Conservation (phyloP, 176 grass and related monocot genomes). For the Phoenix dactylifera region DNA sequence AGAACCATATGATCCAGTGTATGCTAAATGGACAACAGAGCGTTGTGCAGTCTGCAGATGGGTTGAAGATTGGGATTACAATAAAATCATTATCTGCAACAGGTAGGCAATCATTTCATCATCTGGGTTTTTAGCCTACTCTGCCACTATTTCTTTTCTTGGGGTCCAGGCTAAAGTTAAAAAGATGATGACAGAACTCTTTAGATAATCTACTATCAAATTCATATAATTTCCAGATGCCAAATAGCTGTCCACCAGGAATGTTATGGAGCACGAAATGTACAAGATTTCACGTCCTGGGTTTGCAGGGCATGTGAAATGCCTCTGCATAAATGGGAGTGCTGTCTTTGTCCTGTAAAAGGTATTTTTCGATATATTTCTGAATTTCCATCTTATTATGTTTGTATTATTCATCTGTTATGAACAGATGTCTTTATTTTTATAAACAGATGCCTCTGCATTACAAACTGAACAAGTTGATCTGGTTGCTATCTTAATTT, state of each 20-base stretch:
- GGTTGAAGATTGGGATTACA: constrained; percentile 99
- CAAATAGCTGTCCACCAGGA: constrained; percentile 96
- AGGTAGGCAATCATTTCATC: constrained; percentile 33
- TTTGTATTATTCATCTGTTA: too few relatives aligned
- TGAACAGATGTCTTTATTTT: too few relatives aligned
- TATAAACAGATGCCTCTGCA: too few relatives aligned
- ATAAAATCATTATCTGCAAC: constrained; percentile 99
- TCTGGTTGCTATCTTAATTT: too few relatives aligned
- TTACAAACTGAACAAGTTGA: too few relatives aligned
- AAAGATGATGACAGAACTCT: background rate
- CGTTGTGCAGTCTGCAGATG: constrained; percentile 88
- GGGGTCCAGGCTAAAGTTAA: background rate
- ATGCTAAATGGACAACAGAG: constrained; percentile 92
- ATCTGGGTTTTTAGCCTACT: background rate
- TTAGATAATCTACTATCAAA: background rate
- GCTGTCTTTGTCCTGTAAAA: constrained; percentile 89
- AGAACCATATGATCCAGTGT: constrained; percentile 66
- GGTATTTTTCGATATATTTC: constrained; percentile 31
- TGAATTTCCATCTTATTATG: too few relatives aligned
- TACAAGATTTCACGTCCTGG: constrained; percentile 80
- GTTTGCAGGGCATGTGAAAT: constrained; percentile 86
- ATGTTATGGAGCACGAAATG: constrained; percentile 63
- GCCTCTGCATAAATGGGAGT: constrained; percentile 47
- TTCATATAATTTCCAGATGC: constrained; percentile 45
- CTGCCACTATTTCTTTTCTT: background rate